phyloP scores from a whole-genome alignment of 2,329 filamentous ascomycete species.

The Fusarium papillatum region DNA sequence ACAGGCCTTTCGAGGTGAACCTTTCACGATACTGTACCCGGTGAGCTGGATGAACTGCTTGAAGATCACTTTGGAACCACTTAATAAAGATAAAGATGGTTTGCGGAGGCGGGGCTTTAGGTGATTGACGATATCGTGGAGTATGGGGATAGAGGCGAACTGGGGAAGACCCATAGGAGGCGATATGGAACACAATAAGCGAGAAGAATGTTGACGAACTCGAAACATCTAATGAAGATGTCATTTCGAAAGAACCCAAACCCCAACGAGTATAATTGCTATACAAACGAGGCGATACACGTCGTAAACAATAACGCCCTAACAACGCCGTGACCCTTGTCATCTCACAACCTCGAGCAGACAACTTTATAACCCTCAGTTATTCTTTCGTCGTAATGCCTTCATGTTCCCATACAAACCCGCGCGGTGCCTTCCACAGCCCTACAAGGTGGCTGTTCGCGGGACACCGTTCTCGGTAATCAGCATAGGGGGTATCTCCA shows the following conservation, averaged over 20 bases:
- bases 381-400: background rate
- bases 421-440: constrained; percentile 16
- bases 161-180: background rate
- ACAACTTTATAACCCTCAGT: background rate
- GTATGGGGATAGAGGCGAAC: background rate
- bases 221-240: background rate
- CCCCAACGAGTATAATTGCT: background rate
- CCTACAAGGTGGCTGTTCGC: constrained; percentile 55
- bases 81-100: background rate
- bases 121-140: background rate
- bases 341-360: background rate
- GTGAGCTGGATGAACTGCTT: background rate
- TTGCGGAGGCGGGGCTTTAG: constrained; percentile 3
- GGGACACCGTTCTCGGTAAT: constrained; percentile 52
- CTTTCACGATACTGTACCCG: background rate
- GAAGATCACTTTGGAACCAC: background rate
- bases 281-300: background rate
- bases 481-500: constrained; percentile 55
- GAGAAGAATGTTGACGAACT: background rate
- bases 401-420: background rate
- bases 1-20: background rate
- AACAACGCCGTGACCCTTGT: background rate
- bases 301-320: background rate
- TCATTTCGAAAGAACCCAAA: background rate
- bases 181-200: background rate